These are phyloP conservation scores for Punica granatum DNA, from an alignment of 345 rosid species.

Conservation along the genomic window DNA sequence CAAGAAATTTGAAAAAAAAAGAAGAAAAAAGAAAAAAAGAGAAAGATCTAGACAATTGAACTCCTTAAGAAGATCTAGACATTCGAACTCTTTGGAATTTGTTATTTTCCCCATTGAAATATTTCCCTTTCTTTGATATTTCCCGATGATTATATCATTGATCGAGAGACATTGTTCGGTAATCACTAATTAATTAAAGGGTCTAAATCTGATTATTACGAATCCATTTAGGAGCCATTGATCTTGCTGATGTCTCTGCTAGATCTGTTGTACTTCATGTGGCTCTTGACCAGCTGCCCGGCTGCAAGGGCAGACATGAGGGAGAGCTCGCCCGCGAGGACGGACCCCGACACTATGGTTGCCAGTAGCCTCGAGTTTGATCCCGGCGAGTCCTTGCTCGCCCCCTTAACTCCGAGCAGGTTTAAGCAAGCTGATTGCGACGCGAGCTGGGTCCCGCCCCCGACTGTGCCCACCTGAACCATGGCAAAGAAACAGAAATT, in stretches of 20 bases:
- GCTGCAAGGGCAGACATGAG: conserved; percentile 61
- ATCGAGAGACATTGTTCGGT: too few species aligned
- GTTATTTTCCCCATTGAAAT: not conserved
- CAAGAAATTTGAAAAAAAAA: not conserved
- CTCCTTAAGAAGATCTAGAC: too few species aligned
- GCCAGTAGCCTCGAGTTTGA: conserved; percentile 50
- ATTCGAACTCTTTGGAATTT: not conserved
- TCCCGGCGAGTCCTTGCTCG: conserved; percentile 43
- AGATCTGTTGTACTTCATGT: conserved; percentile 65
- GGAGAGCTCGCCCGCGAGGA: conserved; percentile 71
- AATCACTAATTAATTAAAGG: not conserved
- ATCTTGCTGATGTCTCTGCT: conserved; percentile 30
- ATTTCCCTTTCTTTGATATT: not conserved
- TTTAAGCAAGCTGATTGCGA: conserved; percentile 70
- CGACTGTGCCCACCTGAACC: conserved; percentile 66
- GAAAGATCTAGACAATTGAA: not conserved
- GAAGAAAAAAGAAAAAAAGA: not conserved
- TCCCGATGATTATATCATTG: not conserved
- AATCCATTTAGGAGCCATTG: not conserved
- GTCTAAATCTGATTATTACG: too few species aligned
- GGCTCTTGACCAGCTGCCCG: conserved; percentile 76
- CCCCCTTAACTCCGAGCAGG: conserved; percentile 60
- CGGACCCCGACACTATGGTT: conserved; percentile 63
- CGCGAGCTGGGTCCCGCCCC: conserved; percentile 77
- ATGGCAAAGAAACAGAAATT: not conserved